Percentiles rank a stretch among this genome's conserved stretches.
phyloP scores from a whole-genome alignment of 441 rosid genomes.

The Corymbia calophylla region DNA sequence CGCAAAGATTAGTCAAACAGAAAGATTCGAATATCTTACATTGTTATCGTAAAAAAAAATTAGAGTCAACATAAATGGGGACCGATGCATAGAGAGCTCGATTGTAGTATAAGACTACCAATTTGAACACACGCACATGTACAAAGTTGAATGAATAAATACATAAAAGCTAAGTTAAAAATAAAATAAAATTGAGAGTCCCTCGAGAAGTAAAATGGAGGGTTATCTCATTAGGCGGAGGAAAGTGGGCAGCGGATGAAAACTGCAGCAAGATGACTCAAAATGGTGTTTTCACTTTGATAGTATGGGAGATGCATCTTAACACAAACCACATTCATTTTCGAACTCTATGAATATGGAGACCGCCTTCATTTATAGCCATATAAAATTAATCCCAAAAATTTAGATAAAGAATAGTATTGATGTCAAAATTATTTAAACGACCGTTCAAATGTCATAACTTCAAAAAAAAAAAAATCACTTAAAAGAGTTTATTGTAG shows the following conservation, averaged over 20 bases:
- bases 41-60: not conserved
- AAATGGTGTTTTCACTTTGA: not conserved
- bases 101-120: not conserved
- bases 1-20: not conserved
- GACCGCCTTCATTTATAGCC: not conserved
- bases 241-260: not conserved
- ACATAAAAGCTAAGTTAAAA: not conserved
- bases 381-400: not conserved
- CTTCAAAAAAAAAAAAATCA: not conserved
- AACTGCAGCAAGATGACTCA: not conserved
- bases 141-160: no score
- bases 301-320: not conserved
- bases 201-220: not conserved
- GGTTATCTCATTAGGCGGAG: not conserved
- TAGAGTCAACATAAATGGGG: not conserved
- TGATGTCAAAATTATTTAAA: not conserved
- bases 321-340: not conserved
- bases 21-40: not conserved
- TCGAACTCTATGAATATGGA: not conserved
- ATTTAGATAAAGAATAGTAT: rapidly evolving
- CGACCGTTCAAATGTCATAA: rapidly evolving
- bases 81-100: not conserved
- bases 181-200: not conserved
- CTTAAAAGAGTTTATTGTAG: rapidly evolving
- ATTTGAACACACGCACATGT: not conserved